Percentiles rank a stretch among this genome's conserved stretches.
Conservation (phyloP, 1,284 basidiomycete species). For the Leccinum pallidistipes region DNA sequence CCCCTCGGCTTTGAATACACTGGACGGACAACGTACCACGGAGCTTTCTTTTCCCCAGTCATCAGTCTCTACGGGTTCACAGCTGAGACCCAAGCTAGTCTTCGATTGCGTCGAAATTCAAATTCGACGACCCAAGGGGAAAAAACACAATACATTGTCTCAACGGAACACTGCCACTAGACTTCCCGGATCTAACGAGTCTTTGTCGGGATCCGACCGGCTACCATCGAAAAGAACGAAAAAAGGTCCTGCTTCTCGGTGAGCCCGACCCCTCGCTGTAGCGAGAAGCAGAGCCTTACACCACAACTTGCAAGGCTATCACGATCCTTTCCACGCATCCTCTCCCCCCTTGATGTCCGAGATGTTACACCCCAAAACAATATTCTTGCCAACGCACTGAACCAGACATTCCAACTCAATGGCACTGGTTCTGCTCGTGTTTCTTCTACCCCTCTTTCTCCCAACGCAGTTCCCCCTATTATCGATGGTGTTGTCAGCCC, state of each 20-base stretch:
- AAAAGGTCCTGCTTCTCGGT: conserved; percentile 35
- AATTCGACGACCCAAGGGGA: conserved; percentile 12
- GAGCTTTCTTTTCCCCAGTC: neutral
- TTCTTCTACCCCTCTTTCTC: conserved; percentile 6
- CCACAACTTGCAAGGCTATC: conserved; percentile 26
- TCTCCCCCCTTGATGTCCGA: neutral
- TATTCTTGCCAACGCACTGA: conserved; percentile 28
- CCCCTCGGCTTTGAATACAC: neutral
- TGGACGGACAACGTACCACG: neutral
- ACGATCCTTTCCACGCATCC: conserved; percentile 2
- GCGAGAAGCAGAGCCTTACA: conserved; percentile 31
- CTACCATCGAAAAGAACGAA: conserved; percentile 20
- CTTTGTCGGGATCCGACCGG: neutral
- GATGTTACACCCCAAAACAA: conserved; percentile 5
- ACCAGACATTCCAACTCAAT: conserved; percentile 29
- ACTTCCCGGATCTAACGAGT: conserved; percentile 1
- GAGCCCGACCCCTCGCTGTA: conserved; percentile 33
- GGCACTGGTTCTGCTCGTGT: conserved; percentile 11
- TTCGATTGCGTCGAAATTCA: conserved; percentile 30
- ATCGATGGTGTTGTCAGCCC: conserved; percentile 3
- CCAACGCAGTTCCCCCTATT: conserved; percentile 2
- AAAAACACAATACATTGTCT: neutral
- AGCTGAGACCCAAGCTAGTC: conserved; percentile 18
- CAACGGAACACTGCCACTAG: conserved; percentile 6
- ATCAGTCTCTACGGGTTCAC: neutral